Base-by-base conservation (phyloP, 352 stramenopile genomes). In the Globisporangium radiosum region DNA sequence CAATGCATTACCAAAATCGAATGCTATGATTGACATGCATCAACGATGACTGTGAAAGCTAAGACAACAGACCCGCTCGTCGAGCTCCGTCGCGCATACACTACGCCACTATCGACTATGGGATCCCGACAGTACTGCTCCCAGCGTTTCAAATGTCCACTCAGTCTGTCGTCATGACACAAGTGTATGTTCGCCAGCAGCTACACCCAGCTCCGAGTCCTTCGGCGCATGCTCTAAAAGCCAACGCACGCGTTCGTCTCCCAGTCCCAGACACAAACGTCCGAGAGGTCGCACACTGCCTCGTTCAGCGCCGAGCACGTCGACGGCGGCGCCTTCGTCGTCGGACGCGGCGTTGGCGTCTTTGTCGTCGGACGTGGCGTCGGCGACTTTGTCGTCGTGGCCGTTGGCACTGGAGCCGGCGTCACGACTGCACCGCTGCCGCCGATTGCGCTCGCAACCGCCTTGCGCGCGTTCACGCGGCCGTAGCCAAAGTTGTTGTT, bases 401-500 rank as follows among this genome's bases (percentile, higher is more conserved):
- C 45, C 2, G 52, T 49, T 37, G 52, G 38, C 52, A 49, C 38
- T 57, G 52, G 39, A 7, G 39, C 49, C 17, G 43, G 25, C 25
- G 25, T 33, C 25, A 33, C 25, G 25, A 33, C 9, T 14, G 43
- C 55, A n/a, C 42, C 42, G 9, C 42, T 14, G 11, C 42, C 42
- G 15, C 42, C 15, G 42, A 47, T 10, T 47, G 42, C 42, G 42
- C 42, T 47, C 10, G 42, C 43, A 5, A 68, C 36, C 8, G 53
- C 63, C 48, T 57, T 57, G 19, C 54, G n/a, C 14, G 51, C 62
- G 61, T 76, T 73, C 38, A 74, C 48, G 47, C 66, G 66, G 42
- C 69, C 69, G 44, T 72, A 67, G 14, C 69, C 69, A 50, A 70
- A 72, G 19, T 61, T 51, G 62, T 76, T 74, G 62, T 76, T 76